Conservation (phyloP, 345 rosid genomes). For the Geranium rotundifolium region DNA sequence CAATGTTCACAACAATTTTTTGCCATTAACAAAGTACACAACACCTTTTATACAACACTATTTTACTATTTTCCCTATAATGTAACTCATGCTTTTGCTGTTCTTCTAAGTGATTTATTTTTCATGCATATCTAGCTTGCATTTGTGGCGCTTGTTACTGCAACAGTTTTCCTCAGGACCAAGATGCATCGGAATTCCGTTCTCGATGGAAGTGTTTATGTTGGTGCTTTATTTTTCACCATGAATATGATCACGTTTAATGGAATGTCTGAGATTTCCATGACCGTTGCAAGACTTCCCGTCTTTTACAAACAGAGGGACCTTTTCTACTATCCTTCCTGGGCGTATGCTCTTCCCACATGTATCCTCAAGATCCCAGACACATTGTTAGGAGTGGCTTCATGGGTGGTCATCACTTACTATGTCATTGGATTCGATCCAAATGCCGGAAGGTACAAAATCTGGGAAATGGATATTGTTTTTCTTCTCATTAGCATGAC, state of each 20-base stretch:
- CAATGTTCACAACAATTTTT: no score
- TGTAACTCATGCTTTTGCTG: background rate
- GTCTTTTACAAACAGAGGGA: slow-evolving; percentile 18
- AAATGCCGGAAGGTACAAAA: slow-evolving; percentile 44
- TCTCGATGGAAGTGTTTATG: slow-evolving; percentile 37
- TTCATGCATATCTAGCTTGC: slow-evolving; percentile 20
- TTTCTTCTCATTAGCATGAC: background rate
- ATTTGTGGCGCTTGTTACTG: slow-evolving; percentile 18
- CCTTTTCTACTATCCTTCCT: slow-evolving; percentile 59
- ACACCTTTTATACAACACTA: no score
- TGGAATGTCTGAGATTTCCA: slow-evolving; percentile 60
- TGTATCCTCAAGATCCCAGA: slow-evolving; percentile 78
- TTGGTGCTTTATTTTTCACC: slow-evolving; percentile 58
- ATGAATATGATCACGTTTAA: slow-evolving; percentile 43
- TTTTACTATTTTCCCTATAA: background rate
- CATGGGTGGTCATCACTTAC: slow-evolving; percentile 36
- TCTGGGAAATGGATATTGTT: background rate
- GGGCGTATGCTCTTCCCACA: slow-evolving; percentile 69
- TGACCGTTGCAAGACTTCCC: slow-evolving; percentile 75
- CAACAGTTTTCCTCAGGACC: slow-evolving; percentile 54
- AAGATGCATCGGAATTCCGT: slow-evolving; percentile 34
- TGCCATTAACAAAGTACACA: no score
- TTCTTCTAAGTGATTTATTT: background rate
- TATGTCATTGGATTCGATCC: slow-evolving; percentile 48
- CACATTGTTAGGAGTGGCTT: slow-evolving; percentile 47